These are phyloP conservation scores for Neurospora discreta DNA, from an alignment of 495 filamentous ascomycete genomes.

Conservation along the genomic window DNA sequence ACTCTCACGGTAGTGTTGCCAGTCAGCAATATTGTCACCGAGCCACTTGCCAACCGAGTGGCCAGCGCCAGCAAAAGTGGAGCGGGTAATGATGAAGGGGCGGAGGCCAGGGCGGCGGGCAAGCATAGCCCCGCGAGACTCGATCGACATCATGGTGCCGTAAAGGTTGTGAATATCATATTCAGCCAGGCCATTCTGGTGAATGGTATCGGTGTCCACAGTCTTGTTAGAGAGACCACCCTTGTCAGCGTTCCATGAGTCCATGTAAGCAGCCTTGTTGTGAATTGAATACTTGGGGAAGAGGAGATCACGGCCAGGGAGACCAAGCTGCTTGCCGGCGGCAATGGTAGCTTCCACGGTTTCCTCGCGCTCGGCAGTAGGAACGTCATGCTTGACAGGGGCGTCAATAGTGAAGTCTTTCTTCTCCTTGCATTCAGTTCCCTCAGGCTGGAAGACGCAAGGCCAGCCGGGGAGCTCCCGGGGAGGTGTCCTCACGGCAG, in stretches of 20 bases:
- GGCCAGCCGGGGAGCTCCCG: slow-evolving; percentile 62
- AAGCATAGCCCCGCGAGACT: slow-evolving; percentile 57
- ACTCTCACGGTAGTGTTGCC: slow-evolving; percentile 59
- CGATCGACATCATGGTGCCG: slow-evolving; percentile 73
- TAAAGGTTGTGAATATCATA: slow-evolving; percentile 82
- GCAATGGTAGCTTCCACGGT: background rate
- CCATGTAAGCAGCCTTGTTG: slow-evolving; percentile 45
- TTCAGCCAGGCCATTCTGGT: slow-evolving; percentile 59
- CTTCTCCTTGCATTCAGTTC: slow-evolving; percentile 14
- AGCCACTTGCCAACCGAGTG: slow-evolving; percentile 76
- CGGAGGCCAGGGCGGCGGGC: slow-evolving; percentile 53
- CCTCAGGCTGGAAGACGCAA: slow-evolving; percentile 55
- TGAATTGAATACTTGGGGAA: slow-evolving; percentile 65
- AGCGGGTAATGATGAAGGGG: slow-evolving; percentile 73
- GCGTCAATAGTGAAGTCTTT: background rate
- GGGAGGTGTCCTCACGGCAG: slow-evolving; percentile 46
- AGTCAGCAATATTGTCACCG: slow-evolving; percentile 68
- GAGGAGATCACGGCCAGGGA: slow-evolving; percentile 55
- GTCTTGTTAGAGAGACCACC: slow-evolving; percentile 64
- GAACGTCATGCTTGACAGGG: background rate
- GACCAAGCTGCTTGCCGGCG: slow-evolving; percentile 37
- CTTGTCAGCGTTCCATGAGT: slow-evolving; percentile 35
- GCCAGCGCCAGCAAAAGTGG: slow-evolving; percentile 74
- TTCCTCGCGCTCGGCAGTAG: background rate
- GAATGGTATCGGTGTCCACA: slow-evolving; percentile 61